phyloP scores from a whole-genome alignment of 352 stramenopile species.

The Stramenopiles sp. region DNA sequence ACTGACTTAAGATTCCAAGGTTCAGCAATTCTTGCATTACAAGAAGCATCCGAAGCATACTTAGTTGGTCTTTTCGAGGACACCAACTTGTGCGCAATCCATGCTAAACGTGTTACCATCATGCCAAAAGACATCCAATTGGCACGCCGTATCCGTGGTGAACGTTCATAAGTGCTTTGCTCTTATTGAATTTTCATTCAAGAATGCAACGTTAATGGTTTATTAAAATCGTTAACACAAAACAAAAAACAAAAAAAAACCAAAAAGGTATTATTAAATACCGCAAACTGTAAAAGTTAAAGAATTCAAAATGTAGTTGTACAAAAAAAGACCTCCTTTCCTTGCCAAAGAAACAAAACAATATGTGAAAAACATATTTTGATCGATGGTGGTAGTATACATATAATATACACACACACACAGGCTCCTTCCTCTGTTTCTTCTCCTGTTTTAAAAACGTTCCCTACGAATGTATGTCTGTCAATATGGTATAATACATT shows the following conservation, averaged over 20 bases:
- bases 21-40: conserved; percentile 68
- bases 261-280: background rate
- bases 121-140: conserved; percentile 85
- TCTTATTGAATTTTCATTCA: background rate
- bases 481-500: no score
- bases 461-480: no score
- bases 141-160: conserved; percentile 64
- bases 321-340: no score
- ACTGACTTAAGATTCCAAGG: conserved; percentile 84
- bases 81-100: conserved; percentile 83
- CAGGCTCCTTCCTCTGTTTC: no score
- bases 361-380: no score
- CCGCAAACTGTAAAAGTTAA: background rate
- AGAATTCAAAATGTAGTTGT: background rate
- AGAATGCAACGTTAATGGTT: background rate
- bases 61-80: conserved; percentile 86
- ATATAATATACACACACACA: no score
- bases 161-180: background rate
- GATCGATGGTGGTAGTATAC: no score
- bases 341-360: no score
- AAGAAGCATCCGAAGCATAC: conserved; percentile 80
- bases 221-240: background rate
- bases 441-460: no score
- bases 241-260: no score
- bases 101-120: conserved; percentile 81